These are phyloP conservation scores for Stagonosporopsis chrysanthemi DNA, from an alignment of 2,329 filamentous ascomycete genomes.

Conservation along the genomic window DNA sequence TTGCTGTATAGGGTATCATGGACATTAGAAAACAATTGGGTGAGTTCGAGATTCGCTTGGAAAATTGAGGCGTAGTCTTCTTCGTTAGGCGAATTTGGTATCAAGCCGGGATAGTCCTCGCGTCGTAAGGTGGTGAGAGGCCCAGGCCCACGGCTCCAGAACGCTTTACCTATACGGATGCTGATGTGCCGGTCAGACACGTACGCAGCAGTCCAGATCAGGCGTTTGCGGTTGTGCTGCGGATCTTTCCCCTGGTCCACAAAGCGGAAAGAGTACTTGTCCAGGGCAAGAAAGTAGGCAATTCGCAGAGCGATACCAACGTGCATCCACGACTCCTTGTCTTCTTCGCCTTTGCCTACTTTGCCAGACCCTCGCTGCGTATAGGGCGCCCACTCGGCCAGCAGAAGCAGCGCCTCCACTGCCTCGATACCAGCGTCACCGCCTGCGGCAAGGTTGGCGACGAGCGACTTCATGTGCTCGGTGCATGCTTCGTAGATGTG, in stretches of 20 bases:
- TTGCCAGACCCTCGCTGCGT: constrained; percentile 67
- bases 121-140: constrained; percentile 70
- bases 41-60: constrained; percentile 74
- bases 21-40: constrained; percentile 75
- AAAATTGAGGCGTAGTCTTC: constrained; percentile 74
- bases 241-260: constrained; percentile 66
- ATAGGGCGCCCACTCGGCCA: constrained; percentile 77
- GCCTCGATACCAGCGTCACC: constrained; percentile 73
- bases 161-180: constrained; percentile 74
- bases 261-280: constrained; percentile 71
- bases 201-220: constrained; percentile 69
- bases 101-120: constrained; percentile 72
- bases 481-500: constrained; percentile 71
- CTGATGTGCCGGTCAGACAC: constrained; percentile 61
- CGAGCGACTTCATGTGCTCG: constrained; percentile 72
- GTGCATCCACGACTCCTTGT: constrained; percentile 79
- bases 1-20: constrained; percentile 78
- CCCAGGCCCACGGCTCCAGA: constrained; percentile 76
- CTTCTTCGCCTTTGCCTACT: constrained; percentile 75
- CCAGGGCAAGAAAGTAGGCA: constrained; percentile 73
- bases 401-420: constrained; percentile 72
- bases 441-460: constrained; percentile 71
- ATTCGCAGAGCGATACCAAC: constrained; percentile 74
- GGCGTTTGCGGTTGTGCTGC: constrained; percentile 67
- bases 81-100: constrained; percentile 64